Conservation (phyloP, 768 basidiomycete species). For the Lentinula lateritia region DNA sequence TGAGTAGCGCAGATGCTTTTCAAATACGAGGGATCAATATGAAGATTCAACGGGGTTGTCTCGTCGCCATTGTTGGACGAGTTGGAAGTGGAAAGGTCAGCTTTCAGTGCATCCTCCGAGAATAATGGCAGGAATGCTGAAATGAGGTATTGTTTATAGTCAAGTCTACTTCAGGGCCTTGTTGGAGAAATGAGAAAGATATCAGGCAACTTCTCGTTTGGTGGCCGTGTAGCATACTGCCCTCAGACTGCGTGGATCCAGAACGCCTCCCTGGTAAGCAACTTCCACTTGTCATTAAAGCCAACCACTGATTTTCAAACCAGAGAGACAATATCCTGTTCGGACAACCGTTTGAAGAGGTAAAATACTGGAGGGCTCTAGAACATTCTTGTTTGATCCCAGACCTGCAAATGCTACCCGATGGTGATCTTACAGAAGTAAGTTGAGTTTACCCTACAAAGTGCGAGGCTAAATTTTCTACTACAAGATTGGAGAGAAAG, state of each 20-base stretch:
- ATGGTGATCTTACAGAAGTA: slow-evolving; percentile 72
- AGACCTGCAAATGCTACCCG: slow-evolving; percentile 59
- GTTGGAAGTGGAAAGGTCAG: slow-evolving; percentile 63
- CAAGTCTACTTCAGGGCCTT: slow-evolving; percentile 54
- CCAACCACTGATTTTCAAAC: neutral
- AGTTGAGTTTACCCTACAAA: slow-evolving; percentile 5
- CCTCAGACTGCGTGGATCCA: slow-evolving; percentile 77
- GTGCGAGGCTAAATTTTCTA: neutral
- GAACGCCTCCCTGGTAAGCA: slow-evolving; percentile 52
- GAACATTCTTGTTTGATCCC: slow-evolving; percentile 53
- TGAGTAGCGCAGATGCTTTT: slow-evolving; percentile 29
- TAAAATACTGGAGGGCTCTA: slow-evolving; percentile 60
- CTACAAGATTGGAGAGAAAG: slow-evolving; percentile 63
- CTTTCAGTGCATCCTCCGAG: neutral
- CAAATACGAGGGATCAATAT: slow-evolving; percentile 44
- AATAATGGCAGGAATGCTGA: neutral
- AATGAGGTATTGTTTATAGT: slow-evolving; percentile 20
- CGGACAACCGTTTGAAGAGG: slow-evolving; percentile 58
- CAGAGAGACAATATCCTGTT: slow-evolving; percentile 67
- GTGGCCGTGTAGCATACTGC: slow-evolving; percentile 64
- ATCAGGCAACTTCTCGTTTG: slow-evolving; percentile 49
- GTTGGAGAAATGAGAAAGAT: slow-evolving; percentile 65
- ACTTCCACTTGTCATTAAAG: neutral
- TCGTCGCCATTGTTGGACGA: slow-evolving; percentile 61
- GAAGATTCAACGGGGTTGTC: slow-evolving; percentile 47